Evolutionary conservation across 108 stramenopile genomes (phyloP).

Genomic region (Fistulifera pelliculosa): DNA sequence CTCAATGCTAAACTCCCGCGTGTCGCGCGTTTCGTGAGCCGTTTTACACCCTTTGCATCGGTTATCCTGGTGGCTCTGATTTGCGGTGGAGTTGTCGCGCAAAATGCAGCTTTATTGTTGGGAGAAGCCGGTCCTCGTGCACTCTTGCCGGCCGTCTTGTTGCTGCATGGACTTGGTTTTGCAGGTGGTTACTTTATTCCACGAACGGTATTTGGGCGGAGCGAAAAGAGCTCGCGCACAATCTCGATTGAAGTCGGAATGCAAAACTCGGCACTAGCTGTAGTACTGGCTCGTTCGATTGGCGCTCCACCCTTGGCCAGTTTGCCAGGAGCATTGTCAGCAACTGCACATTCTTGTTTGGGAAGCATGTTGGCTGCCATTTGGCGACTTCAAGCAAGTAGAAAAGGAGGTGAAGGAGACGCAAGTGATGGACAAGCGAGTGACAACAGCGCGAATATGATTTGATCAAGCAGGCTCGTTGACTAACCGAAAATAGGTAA

Average conservation of each 20-base stretch:
- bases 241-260: conserved; percentile 93
- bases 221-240: conserved; percentile 60
- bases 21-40: conserved; percentile 39
- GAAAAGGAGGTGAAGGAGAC: not conserved
- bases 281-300: conserved; percentile 85
- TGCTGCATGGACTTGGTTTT: conserved; percentile 79
- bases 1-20: conserved; percentile 58
- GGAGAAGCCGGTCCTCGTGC: conserved; percentile 8
- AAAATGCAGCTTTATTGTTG: conserved; percentile 52
- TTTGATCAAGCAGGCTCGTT: too few relatives aligned
- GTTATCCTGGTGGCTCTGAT: conserved; percentile 83
- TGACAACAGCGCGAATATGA: too few relatives aligned
- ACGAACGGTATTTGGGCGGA: conserved; percentile 30
- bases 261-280: conserved; percentile 93
- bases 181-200: conserved; percentile 67
- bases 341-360: conserved; percentile 84
- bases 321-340: conserved; percentile 87
- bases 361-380: conserved; percentile 79
- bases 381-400: conserved; percentile 41
- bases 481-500: too few relatives aligned
- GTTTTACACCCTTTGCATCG: conserved; percentile 79
- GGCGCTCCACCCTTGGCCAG: conserved; percentile 68
- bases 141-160: conserved; percentile 53
- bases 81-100: conserved; percentile 87
- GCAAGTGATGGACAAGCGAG: not conserved